Conservation (phyloP, 2,329 filamentous ascomycete genomes). For the Ramularia endophylla region DNA sequence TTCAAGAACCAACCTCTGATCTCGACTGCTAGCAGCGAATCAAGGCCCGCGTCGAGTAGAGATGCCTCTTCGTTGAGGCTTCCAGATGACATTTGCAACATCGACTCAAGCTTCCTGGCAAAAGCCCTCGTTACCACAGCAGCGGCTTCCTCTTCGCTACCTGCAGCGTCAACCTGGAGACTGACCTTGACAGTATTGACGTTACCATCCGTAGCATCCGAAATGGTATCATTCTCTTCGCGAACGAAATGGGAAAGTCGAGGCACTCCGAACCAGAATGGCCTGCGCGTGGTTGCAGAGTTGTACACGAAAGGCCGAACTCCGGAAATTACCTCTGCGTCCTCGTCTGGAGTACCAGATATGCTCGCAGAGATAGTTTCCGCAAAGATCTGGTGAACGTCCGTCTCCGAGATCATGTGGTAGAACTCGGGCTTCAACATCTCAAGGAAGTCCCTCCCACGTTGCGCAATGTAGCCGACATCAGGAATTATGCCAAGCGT, state of each 20-base stretch:
- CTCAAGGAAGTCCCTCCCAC: conserved; percentile 9
- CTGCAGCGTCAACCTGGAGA: conserved; percentile 8
- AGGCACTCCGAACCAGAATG: conserved; percentile 8
- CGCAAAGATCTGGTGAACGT: conserved; percentile 48
- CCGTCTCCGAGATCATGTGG: conserved; percentile 40
- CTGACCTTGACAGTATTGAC: conserved; percentile 4
- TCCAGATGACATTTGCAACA: conserved; percentile 13
- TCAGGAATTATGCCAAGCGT: conserved; percentile 49
- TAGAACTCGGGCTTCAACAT: conserved; percentile 5
- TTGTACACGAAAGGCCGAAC: conserved; percentile 13
- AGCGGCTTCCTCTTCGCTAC: conserved; percentile 8
- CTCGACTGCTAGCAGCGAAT: conserved; percentile 37
- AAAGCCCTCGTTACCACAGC: conserved; percentile 11
- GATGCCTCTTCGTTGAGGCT: conserved; percentile 10
- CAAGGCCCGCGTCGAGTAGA: conserved; percentile 31
- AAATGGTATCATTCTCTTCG: too few species aligned
- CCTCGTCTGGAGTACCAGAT: conserved; percentile 7
- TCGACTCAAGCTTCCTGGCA: conserved; percentile 11
- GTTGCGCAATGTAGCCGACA: conserved; percentile 33
- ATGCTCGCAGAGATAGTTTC: conserved; percentile 39
- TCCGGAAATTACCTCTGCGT: conserved; percentile 11
- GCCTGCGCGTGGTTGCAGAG: conserved; percentile 6
- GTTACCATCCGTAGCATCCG: background rate
- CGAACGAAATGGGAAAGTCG: conserved; percentile 13
- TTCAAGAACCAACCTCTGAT: conserved; percentile 47